phyloP scores from a whole-genome alignment of 2,329 filamentous ascomycete species.

The Fusarium austroafricanum region DNA sequence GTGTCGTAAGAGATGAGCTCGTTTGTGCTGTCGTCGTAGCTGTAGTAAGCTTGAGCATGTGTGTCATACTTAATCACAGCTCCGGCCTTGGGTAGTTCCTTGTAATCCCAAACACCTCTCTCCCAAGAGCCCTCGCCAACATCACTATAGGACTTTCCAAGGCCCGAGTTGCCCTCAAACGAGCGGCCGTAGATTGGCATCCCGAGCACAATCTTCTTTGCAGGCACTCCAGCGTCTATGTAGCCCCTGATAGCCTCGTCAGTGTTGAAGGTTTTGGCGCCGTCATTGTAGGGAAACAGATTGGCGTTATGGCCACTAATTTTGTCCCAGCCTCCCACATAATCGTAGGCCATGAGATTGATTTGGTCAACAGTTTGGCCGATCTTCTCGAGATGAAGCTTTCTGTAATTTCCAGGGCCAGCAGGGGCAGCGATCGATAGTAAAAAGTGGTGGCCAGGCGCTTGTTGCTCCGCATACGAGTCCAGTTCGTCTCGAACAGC shows the following conservation, averaged over 20 bases:
- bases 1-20: constrained; percentile 36
- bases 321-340: constrained; percentile 46
- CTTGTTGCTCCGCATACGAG: constrained; percentile 11
- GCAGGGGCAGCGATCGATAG: constrained; percentile 32
- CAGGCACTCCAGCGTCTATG: constrained; percentile 13
- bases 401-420: constrained; percentile 21
- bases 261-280: constrained; percentile 16
- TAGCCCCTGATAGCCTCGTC: constrained; percentile 24
- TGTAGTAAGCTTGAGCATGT: constrained; percentile 31
- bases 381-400: constrained; percentile 21
- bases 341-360: constrained; percentile 38
- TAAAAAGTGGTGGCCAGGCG: constrained; percentile 16
- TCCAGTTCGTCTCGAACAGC: constrained; percentile 29
- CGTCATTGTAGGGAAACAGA: constrained; percentile 54
- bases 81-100: constrained; percentile 29
- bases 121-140: constrained; percentile 33
- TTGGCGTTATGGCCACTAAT: constrained; percentile 34
- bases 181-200: constrained; percentile 37
- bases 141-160: constrained; percentile 25
- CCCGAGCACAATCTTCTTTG: constrained; percentile 31
- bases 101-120: constrained; percentile 35
- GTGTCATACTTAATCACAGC: constrained; percentile 22
- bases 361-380: constrained; percentile 23
- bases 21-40: constrained; percentile 25
- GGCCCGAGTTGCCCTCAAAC: constrained; percentile 25